Conservation (phyloP, 108 stramenopile species). For the Nannochloropsis salina region DNA sequence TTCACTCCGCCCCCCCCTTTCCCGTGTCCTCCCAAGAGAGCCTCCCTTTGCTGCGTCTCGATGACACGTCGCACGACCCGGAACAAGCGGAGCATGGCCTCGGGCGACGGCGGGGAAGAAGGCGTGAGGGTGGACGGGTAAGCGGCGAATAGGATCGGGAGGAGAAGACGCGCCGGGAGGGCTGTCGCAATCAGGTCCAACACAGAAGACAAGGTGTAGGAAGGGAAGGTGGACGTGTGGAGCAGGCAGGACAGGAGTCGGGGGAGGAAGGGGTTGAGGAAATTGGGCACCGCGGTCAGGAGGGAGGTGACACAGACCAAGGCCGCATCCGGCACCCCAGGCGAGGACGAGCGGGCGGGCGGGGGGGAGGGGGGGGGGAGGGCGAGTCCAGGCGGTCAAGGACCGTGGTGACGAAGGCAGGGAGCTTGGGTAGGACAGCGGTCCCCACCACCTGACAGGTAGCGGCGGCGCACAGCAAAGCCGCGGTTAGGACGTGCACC, state of each 20-base stretch:
- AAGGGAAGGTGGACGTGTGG: not conserved
- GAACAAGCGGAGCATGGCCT: not conserved
- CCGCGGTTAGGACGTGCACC: not conserved
- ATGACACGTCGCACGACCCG: not conserved
- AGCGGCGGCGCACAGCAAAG: not conserved
- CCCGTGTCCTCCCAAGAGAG: not conserved
- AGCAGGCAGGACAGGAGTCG: not conserved
- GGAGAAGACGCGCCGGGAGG: not conserved
- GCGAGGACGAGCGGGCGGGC: not conserved
- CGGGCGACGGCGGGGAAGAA: not conserved
- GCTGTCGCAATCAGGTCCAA: not conserved
- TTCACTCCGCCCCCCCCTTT: not conserved
- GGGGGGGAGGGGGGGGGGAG: not conserved
- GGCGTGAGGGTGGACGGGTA: not conserved
- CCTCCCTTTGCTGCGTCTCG: not conserved
- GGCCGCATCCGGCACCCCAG: not conserved
- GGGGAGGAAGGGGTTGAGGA: slow-evolving; percentile 4
- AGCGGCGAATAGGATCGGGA: not conserved
- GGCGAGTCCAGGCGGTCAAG: not conserved
- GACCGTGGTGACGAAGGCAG: not conserved
- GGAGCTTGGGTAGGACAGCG: not conserved
- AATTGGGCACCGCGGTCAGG: not conserved
- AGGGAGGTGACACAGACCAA: not conserved
- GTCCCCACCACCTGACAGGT: not conserved
- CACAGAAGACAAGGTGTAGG: not conserved